A percentile compares a stretch with the other conserved stretches of the same genome.
phyloP scores from a whole-genome alignment of 2,329 filamentous ascomycete species.

The Camillea tinctor region DNA sequence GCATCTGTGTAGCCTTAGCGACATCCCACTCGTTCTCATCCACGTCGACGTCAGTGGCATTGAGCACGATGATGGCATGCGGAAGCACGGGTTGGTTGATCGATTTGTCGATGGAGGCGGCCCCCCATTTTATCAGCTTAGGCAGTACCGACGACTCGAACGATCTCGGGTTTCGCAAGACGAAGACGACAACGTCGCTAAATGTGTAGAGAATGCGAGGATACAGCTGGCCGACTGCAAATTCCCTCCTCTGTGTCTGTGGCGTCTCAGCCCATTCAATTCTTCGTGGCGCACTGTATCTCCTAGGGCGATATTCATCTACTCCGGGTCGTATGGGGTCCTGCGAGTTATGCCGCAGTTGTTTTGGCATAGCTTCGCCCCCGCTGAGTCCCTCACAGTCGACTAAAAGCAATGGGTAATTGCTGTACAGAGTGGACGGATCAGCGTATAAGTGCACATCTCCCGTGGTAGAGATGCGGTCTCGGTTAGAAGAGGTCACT shows the following conservation, averaged over 20 bases:
- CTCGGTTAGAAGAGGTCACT: constrained; percentile 42
- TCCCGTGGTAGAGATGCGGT: constrained; percentile 45
- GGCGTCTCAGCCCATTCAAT: constrained; percentile 36
- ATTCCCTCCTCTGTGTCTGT: constrained; percentile 36
- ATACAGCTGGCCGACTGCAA: constrained; percentile 40
- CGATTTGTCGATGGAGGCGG: constrained; percentile 50
- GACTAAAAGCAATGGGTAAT: constrained; percentile 45
- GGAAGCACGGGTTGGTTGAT: constrained; percentile 55
- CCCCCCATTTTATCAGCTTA: constrained; percentile 49
- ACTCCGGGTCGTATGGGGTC: constrained; percentile 8
- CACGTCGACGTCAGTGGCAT: constrained; percentile 40
- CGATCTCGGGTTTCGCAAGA: constrained; percentile 40
- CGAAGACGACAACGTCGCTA: constrained; percentile 45
- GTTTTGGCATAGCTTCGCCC: constrained; percentile 40
- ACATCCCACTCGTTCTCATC: constrained; percentile 44
- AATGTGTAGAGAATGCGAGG: constrained; percentile 47
- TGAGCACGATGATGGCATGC: constrained; percentile 53
- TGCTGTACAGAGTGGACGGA: constrained; percentile 38
- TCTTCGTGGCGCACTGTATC: constrained; percentile 21
- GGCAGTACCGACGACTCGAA: constrained; percentile 41
- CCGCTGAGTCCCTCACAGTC: constrained; percentile 54
- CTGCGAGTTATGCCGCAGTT: constrained; percentile 24
- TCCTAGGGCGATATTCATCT: constrained; percentile 8
- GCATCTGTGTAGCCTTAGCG: constrained; percentile 36
- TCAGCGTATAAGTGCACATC: constrained; percentile 54